Percentiles rank a stretch among this genome's conserved stretches.
phyloP scores from a whole-genome alignment of 106 monocot genomes.

The Phalaenopsis aphrodite region DNA sequence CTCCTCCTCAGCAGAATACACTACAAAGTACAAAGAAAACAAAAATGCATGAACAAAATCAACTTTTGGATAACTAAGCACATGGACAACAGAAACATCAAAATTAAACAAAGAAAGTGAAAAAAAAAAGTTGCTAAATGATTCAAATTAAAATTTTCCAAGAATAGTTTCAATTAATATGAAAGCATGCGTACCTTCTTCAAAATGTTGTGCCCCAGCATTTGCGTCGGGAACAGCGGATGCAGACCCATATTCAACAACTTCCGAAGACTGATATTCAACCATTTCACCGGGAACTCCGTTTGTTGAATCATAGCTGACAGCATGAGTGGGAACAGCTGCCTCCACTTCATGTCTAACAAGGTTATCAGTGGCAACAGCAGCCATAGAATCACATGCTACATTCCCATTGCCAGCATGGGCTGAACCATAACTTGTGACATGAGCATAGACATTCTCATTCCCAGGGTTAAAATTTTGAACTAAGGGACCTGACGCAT shows the following conservation, averaged over 20 bases:
- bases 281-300: slow-evolving; percentile 27
- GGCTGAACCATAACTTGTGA: slow-evolving; percentile 2
- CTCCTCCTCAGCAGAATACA: slow-evolving; percentile 69
- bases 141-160: slow-evolving; percentile 2
- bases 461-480: slow-evolving; percentile 12
- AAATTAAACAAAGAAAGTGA: not conserved
- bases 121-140: not conserved
- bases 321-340: not conserved
- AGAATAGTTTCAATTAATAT: not conserved
- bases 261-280: slow-evolving; percentile 31
- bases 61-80: slow-evolving; percentile 1
- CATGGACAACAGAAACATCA: not conserved
- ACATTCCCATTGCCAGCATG: slow-evolving; percentile 11
- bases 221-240: slow-evolving; percentile 15
- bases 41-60: not conserved
- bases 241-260: slow-evolving; percentile 33
- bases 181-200: slow-evolving; percentile 24
- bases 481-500: not conserved
- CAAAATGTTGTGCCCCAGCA: slow-evolving; percentile 29
- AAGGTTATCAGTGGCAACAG: slow-evolving; percentile 9
- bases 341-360: slow-evolving; percentile 11
- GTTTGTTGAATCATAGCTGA: slow-evolving; percentile 33
- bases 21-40: slow-evolving; percentile 20
- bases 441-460: slow-evolving; percentile 7
- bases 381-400: slow-evolving; percentile 11